Base-by-base conservation (phyloP, 345 rosid species). In the Capsella bursapastoris region DNA sequence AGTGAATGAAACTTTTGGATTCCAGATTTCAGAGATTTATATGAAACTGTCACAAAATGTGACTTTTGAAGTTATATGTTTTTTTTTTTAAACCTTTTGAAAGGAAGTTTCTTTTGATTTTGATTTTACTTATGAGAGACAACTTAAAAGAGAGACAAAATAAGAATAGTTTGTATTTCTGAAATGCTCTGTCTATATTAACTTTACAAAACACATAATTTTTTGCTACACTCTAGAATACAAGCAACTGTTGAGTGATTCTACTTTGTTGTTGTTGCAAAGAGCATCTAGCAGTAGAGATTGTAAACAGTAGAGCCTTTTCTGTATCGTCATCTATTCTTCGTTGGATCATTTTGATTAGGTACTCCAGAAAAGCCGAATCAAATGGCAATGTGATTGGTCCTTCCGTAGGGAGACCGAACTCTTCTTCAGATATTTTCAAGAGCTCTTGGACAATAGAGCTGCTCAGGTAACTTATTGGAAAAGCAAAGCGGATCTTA, bases 341-440 rank as follows among this genome's bases (percentile, higher is more conserved):
- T 58, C 71, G 7, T 64, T 53, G 7, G 7, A 79, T 58, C 60
- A 81, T 11, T 18, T 59, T 59, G 11, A 77, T 45, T 0, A 86
- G 31, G 53, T 79, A 74, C 25, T 73, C 67, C 40, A 82, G 0
- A 55, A 78, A 77, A 4, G 3, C 35, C 0, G 72, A 68, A 64
- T 86, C 80, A 6, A 74, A 79, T 8, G 83, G 72, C 15, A 53
- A 27, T 53, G 68, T 81, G 71, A 84, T 84, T 1, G 80, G 84
- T 37, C 81, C 74, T 3, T 56, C 64, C 0, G 51, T 50, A 0
- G 83, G 73, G 0, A 83, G 64, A 4, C 84, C 79, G 6, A 78
- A 79, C 44, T 77, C 86, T 74, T 83, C 83, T 70, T 75, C 86
- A 8, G 83, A 58, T 35, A 83, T 77, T 15, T 43, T 78, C 31